Base-by-base conservation (phyloP, 495 filamentous ascomycete species). In the Oidiodendron maius region DNA sequence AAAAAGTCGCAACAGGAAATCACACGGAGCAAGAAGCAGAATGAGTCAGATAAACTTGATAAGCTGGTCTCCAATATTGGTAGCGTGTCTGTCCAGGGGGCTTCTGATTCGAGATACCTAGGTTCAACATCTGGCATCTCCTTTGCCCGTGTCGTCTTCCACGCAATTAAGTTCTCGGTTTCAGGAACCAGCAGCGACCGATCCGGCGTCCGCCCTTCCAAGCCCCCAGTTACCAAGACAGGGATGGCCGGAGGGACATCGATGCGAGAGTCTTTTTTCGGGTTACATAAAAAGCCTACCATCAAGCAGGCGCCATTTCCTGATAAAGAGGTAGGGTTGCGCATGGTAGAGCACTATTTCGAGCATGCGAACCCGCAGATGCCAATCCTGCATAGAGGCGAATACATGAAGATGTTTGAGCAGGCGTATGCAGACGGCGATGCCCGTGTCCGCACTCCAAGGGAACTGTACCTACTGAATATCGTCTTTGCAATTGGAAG, bases 401-500 rank as follows among this genome's bases (percentile, higher is more conserved):
- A 96, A 42, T 97, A 96, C 58, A 86, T 87, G 77, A 71, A 81
- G 28, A 77, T 95, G 65, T 78, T 96, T 50, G 81, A 94, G 26
- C 74, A 77, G 36, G 87, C 87, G 0, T 97, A 93, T 63, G 69
- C 74, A 2, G 69, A 79, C 6, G 48, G 46, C 28, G 79, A 83
- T 26, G 79, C 78, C 44, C 79, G 80, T 48, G 77, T 78, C 46
- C 78, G 88, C 23, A 87, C 84, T 16, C 80, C 91, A 6, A 78
- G 87, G 42, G 90, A 95, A 64, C 78, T 90, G 12, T 97, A 96
- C 61, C 80, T 90, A 64, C 75, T 96, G 40, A 95, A 96, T 64
- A 96, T 97, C 63, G 91, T 96, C n/a, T 97, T 91, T 68, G 91
- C 91, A 4, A 96, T 96, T 52, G 91, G 91, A 8, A 86, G 88